Conservation (phyloP, 495 filamentous ascomycete species). For the Achaetomiella virescens region DNA sequence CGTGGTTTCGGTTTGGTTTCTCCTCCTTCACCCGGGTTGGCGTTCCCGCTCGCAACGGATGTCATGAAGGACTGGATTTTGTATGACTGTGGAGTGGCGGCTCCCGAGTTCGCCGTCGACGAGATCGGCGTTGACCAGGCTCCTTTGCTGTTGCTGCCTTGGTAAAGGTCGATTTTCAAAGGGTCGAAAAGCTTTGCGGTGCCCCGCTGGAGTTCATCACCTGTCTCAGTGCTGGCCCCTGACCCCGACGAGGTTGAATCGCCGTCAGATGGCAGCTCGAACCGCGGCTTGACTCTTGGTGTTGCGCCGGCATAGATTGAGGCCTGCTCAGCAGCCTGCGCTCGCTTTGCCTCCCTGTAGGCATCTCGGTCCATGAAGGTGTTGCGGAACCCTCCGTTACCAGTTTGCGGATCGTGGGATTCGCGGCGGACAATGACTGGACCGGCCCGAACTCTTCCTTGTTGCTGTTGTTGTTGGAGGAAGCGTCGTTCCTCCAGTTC, state of each 20-base stretch:
- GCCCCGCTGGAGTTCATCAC: too few relatives aligned
- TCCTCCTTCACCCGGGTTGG: too few relatives aligned
- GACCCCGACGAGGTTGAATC: neutral
- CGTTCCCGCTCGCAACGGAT: too few relatives aligned
- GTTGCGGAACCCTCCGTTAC: too few relatives aligned
- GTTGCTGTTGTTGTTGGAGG: neutral
- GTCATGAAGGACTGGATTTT: too few relatives aligned
- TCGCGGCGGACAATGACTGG: neutral
- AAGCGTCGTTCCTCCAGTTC: constrained; percentile 8
- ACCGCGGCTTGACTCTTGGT: neutral
- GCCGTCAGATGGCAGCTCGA: neutral
- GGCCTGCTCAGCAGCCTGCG: neutral
- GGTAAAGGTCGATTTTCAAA: too few relatives aligned
- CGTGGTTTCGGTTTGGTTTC: too few relatives aligned
- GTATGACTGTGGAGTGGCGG: too few relatives aligned
- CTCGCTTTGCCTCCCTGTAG: neutral
- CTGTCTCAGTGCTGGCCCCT: neutral
- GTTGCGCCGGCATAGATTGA: neutral
- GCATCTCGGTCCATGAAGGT: neutral
- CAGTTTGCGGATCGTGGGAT: neutral
- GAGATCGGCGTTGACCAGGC: too few relatives aligned
- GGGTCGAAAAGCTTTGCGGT: too few relatives aligned
- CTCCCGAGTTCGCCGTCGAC: too few relatives aligned
- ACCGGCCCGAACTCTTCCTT: neutral
- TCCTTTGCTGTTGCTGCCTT: too few relatives aligned